phyloP scores from a whole-genome alignment of 805 yeast genomes.

The Cyberlindnera euphorbiiphila region DNA sequence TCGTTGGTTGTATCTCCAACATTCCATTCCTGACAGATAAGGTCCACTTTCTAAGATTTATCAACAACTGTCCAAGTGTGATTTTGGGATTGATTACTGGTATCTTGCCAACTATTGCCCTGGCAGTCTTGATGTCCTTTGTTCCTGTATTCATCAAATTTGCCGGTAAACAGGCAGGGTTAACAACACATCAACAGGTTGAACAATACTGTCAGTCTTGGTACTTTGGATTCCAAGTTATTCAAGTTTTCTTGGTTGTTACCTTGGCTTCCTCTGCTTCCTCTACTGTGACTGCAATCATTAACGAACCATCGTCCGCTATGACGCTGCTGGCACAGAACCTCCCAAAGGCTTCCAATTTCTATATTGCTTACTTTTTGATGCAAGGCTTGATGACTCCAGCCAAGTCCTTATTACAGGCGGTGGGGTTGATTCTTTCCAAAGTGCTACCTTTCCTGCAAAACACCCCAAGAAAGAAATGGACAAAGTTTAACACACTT shows the following conservation, averaged over 20 bases:
- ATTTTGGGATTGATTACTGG: conserved; percentile 85
- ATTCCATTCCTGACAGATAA: conserved; percentile 66
- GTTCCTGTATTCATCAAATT: conserved; percentile 80
- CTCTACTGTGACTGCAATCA: conserved; percentile 68
- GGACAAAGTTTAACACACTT: conserved; percentile 69
- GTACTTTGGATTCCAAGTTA: conserved; percentile 86
- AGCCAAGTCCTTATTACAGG: conserved; percentile 72
- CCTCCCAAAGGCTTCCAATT: conserved; percentile 87
- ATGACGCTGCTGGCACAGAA: conserved; percentile 69
- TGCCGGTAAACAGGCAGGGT: conserved; percentile 73
- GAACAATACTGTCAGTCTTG: conserved; percentile 84
- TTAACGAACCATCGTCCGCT: conserved; percentile 64
- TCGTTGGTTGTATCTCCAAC: conserved; percentile 91
- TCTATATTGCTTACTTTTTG: conserved; percentile 78
- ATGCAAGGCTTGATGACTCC: conserved; percentile 78
- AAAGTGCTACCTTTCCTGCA: conserved; percentile 74
- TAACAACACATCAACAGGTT: conserved; percentile 63
- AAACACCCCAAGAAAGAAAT: conserved; percentile 86
- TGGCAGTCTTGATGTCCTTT: conserved; percentile 79
- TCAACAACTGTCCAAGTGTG: conserved; percentile 65
- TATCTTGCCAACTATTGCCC: conserved; percentile 75
- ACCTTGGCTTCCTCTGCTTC: conserved; percentile 81
- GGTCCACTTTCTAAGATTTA: conserved; percentile 71
- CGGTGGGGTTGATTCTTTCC: conserved; percentile 67
- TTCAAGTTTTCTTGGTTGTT: conserved; percentile 81